phyloP scores from a whole-genome alignment of 2,329 filamentous ascomycete species.

The Blastomyces gilchristii region DNA sequence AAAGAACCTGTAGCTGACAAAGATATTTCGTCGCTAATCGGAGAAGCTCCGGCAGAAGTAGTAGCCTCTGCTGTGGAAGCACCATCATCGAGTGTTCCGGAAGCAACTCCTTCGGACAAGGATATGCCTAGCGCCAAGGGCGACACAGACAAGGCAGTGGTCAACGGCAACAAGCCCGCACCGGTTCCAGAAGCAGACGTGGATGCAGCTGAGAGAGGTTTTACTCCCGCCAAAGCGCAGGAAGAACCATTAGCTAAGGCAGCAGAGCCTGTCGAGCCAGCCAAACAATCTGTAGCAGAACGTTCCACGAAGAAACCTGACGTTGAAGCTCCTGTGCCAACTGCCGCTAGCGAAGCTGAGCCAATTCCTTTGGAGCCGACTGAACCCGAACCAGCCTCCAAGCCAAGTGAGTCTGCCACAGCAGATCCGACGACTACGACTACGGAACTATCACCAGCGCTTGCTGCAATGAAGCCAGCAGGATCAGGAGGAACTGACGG shows the following conservation, averaged over 20 bases:
- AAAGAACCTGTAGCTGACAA: background rate
- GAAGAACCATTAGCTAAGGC: background rate
- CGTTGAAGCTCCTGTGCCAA: background rate
- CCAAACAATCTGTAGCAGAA: background rate
- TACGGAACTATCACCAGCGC: background rate
- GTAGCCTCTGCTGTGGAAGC: background rate
- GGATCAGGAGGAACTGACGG: constrained; percentile 7
- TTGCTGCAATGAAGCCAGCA: background rate
- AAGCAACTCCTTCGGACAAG: background rate
- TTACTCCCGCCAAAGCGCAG: background rate
- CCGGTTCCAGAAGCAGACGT: background rate
- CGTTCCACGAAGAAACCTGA: background rate
- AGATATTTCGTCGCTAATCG: background rate
- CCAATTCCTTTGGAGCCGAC: constrained; percentile 3
- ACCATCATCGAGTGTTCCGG: background rate
- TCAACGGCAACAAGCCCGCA: background rate
- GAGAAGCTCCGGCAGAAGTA: background rate
- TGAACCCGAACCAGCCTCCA: background rate
- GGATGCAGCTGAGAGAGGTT: background rate
- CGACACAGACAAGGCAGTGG: background rate
- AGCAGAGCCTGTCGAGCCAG: background rate
- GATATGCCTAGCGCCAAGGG: background rate
- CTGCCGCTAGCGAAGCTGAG: constrained; percentile 1
- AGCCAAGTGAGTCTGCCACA: constrained; percentile 20
- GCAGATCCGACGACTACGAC: constrained; percentile 5